Evolutionary conservation across 1,284 basidiomycete genomes (phyloP).

Genomic region (Rugosomyces carneus): DNA sequence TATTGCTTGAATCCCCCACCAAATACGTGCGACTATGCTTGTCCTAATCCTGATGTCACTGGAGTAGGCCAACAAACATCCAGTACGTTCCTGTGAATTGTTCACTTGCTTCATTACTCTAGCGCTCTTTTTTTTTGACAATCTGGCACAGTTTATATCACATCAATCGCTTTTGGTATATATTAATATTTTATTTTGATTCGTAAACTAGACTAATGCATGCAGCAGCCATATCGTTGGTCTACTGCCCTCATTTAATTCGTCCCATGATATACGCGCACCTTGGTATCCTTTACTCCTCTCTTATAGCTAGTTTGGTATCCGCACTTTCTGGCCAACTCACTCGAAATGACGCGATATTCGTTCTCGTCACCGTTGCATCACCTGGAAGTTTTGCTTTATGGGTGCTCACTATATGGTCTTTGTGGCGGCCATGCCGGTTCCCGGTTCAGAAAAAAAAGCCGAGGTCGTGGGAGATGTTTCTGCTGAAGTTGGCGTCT

Average conservation of each 20-base stretch:
- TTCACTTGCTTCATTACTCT: neutral
- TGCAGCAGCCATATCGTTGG: slow-evolving; percentile 4
- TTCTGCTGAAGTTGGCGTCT: neutral
- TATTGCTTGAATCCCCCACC: slow-evolving; percentile 4
- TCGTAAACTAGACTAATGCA: neutral
- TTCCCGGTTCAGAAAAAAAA: neutral
- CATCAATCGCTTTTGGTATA: slow-evolving; percentile 4
- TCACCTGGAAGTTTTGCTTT: slow-evolving; percentile 14
- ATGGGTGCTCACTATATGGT: slow-evolving; percentile 8
- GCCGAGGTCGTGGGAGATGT: neutral
- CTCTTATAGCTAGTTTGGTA: slow-evolving; percentile 6
- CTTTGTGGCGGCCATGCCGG: neutral
- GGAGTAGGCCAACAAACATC: slow-evolving; percentile 9
- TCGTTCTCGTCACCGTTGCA: slow-evolving; percentile 12
- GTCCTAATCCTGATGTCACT: slow-evolving; percentile 8
- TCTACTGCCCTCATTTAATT: slow-evolving; percentile 3
- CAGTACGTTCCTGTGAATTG: neutral
- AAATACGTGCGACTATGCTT: slow-evolving; percentile 5
- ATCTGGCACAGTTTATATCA: slow-evolving; percentile 6
- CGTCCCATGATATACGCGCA: slow-evolving; percentile 10
- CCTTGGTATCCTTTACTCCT: slow-evolving; percentile 10
- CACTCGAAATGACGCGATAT: slow-evolving; percentile 14
- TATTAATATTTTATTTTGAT: neutral
- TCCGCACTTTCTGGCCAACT: slow-evolving; percentile 8
- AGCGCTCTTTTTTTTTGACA: neutral